Conservation (phyloP, 2,329 filamentous ascomycete species). For the Penicillium sp. region DNA sequence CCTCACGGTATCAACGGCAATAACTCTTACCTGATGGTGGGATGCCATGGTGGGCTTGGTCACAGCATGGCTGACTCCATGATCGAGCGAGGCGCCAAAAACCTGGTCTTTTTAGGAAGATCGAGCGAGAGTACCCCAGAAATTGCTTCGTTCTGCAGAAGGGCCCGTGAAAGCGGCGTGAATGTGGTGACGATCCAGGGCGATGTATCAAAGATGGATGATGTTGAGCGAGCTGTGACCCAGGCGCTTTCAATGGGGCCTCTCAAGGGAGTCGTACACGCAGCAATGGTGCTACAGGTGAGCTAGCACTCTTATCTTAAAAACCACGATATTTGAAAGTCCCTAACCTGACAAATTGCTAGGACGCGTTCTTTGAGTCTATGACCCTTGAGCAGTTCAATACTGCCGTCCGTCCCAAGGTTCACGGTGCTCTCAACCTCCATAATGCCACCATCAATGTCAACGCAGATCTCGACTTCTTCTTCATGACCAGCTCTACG, state of each 20-base stretch:
- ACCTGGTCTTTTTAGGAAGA: slow-evolving; percentile 13
- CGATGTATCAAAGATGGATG: neutral
- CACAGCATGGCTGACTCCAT: slow-evolving; percentile 10
- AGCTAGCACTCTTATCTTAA: neutral
- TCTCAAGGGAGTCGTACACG: slow-evolving; percentile 20
- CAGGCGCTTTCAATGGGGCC: neutral
- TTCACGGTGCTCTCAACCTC: neutral
- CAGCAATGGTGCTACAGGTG: slow-evolving; percentile 22
- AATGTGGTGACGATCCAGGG: slow-evolving; percentile 1
- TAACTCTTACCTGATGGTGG: slow-evolving; percentile 18
- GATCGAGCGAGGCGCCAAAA: slow-evolving; percentile 13
- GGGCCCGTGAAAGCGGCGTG: neutral
- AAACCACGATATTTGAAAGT: neutral
- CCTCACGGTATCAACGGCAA: neutral
- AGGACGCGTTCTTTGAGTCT: slow-evolving; percentile 7
- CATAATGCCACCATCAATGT: neutral
- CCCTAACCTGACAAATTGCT: neutral
- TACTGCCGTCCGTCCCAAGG: neutral
- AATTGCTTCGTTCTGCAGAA: neutral
- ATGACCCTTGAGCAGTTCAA: neutral
- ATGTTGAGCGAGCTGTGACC: neutral
- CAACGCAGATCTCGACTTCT: slow-evolving; percentile 50
- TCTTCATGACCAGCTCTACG: slow-evolving; percentile 64
- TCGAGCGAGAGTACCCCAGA: neutral
- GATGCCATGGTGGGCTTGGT: slow-evolving; percentile 20